Percentiles rank a stretch among this genome's conserved stretches.
phyloP scores from a whole-genome alignment of 2,329 filamentous ascomycete species.

The Chaetomium sp. region DNA sequence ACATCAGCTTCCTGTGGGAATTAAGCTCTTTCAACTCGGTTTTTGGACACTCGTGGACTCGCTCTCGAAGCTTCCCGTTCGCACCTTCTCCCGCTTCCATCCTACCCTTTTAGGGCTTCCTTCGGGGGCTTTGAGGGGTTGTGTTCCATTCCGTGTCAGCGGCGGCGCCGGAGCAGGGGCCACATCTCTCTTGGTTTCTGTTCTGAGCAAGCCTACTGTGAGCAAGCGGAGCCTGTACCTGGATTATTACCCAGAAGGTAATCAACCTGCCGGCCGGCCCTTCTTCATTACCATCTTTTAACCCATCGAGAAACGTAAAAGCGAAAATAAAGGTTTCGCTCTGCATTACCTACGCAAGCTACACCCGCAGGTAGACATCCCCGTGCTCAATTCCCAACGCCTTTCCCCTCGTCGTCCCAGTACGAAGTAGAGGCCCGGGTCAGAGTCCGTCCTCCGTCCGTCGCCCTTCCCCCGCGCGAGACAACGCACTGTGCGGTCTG shows the following conservation, averaged over 20 bases:
- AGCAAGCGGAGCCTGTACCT: constrained; percentile 1
- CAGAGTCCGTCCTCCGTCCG: too few species aligned
- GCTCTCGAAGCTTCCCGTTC: not conserved
- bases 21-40: too few species aligned
- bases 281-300: not conserved
- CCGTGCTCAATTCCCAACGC: too few species aligned
- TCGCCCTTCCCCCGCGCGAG: not conserved
- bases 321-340: constrained; percentile 7
- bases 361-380: not conserved
- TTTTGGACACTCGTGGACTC: too few species aligned
- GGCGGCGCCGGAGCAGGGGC: not conserved
- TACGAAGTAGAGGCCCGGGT: too few species aligned
- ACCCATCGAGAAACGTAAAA: constrained; percentile 8
- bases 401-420: too few species aligned
- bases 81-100: not conserved
- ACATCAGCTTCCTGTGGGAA: too few species aligned
- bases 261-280: constrained; percentile 3
- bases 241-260: not conserved
- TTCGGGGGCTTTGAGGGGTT: constrained; percentile 3
- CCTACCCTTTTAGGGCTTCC: not conserved
- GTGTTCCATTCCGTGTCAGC: not conserved
- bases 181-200: not conserved
- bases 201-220: not conserved
- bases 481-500: not conserved
- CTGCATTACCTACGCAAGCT: not conserved